These are phyloP conservation scores for Protostelium mycophagum DNA, from an alignment of 78 protist species.

Conservation along the genomic window DNA sequence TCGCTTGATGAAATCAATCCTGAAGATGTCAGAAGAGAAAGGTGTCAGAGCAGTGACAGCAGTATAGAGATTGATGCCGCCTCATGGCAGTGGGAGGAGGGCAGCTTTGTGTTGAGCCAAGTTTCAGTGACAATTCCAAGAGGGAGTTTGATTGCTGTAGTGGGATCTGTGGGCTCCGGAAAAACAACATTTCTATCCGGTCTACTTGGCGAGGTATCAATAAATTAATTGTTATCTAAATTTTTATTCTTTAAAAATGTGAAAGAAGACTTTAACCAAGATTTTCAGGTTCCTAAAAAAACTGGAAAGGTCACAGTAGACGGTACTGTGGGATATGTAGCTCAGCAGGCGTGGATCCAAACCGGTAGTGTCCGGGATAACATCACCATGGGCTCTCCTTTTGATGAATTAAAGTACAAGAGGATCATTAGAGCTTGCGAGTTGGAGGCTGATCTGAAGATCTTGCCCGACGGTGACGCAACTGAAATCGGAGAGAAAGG, in stretches of 20 bases:
- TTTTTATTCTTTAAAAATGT: no score
- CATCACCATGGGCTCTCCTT: constrained; percentile 70
- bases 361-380: constrained; percentile 83
- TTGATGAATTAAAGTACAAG: constrained; percentile 23
- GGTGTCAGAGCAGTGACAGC: background rate
- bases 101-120: constrained; percentile 10
- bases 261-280: no score
- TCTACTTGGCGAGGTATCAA: constrained; percentile 62
- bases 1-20: constrained; percentile 38
- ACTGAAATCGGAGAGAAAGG: constrained; percentile 90
- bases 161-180: constrained; percentile 86
- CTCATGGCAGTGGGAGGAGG: constrained; percentile 48
- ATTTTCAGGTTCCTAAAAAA: background rate
- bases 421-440: constrained; percentile 70
- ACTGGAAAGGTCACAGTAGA: constrained; percentile 7
- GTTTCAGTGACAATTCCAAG: constrained; percentile 21
- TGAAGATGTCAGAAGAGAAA: constrained; percentile 10
- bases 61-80: constrained; percentile 32
- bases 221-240: background rate
- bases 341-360: constrained; percentile 90
- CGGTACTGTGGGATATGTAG: constrained; percentile 69
- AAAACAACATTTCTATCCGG: constrained; percentile 73
- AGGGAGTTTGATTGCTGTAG: constrained; percentile 35
- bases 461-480: constrained; percentile 78
- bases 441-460: constrained; percentile 67